These are phyloP conservation scores for Articulospora tetracladia DNA, from an alignment of 495 filamentous ascomycete genomes.

Conservation along the genomic window DNA sequence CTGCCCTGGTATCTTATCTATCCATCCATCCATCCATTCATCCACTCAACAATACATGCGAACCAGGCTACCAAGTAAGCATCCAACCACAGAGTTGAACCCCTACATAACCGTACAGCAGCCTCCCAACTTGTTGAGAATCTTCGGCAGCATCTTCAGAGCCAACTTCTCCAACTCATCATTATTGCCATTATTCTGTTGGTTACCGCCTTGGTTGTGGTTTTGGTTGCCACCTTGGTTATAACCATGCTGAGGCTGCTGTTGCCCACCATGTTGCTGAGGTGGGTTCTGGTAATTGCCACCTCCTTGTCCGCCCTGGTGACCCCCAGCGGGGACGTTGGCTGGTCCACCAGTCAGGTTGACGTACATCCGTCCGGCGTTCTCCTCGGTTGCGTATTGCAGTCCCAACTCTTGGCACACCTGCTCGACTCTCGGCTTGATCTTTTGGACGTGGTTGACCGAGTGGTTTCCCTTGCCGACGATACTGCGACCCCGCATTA, in stretches of 20 bases:
- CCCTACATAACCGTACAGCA: slow-evolving; percentile 80
- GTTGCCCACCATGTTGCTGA: slow-evolving; percentile 25
- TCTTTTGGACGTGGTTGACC: slow-evolving; percentile 72
- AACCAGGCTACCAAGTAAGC: too few relatives aligned
- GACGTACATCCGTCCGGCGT: slow-evolving; percentile 78
- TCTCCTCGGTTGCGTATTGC: slow-evolving; percentile 78
- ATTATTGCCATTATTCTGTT: slow-evolving; percentile 44
- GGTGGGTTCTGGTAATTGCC: slow-evolving; percentile 24
- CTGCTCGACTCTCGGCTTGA: slow-evolving; percentile 87
- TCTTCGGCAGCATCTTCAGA: slow-evolving; percentile 59
- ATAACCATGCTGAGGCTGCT: slow-evolving; percentile 21
- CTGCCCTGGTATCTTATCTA: too few relatives aligned
- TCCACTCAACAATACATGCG: too few relatives aligned
- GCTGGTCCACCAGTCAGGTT: slow-evolving; percentile 55
- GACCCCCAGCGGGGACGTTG: slow-evolving; percentile 28
- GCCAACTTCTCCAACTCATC: slow-evolving; percentile 63
- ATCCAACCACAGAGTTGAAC: too few relatives aligned
- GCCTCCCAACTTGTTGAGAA: slow-evolving; percentile 51
- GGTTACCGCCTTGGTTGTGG: slow-evolving; percentile 14
- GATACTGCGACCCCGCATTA: slow-evolving; percentile 50
- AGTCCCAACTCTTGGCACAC: slow-evolving; percentile 79
- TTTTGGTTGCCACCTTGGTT: slow-evolving; percentile 22
- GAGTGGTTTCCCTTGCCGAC: slow-evolving; percentile 95
- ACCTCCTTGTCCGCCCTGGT: slow-evolving; percentile 21
- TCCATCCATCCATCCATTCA: too few relatives aligned